These are phyloP conservation scores for Rhodamnia rubescens DNA, from an alignment of 345 rosid genomes.

Conservation along the genomic window DNA sequence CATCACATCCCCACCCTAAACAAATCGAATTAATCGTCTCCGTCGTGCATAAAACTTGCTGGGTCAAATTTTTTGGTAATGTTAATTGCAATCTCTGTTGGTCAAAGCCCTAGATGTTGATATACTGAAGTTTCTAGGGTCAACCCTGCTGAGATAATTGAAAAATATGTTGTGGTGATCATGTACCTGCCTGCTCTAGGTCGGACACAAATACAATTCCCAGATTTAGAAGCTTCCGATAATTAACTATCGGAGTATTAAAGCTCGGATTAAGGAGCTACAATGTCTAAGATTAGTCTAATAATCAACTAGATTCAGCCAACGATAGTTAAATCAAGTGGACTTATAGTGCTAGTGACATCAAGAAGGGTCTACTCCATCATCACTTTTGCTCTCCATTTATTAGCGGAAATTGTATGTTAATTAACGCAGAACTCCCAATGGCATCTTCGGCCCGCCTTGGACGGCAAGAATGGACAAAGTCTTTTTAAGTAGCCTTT, in stretches of 20 bases:
- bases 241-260: not conserved
- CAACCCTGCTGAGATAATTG: not conserved
- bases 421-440: not conserved
- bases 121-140: not conserved
- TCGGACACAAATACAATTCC: not conserved
- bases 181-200: not conserved
- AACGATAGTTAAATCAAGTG: not conserved
- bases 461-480: not conserved
- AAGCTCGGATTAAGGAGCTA: not conserved
- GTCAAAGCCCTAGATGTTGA: not conserved
- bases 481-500: not conserved
- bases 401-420: not conserved
- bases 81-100: not conserved
- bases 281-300: not conserved
- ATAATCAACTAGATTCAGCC: not conserved
- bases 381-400: not conserved
- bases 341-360: not conserved
- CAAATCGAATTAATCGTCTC: not conserved
- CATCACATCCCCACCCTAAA: not conserved
- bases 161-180: not conserved
- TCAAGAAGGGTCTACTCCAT: not conserved
- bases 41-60: not conserved
- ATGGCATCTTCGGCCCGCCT: not conserved
- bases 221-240: not conserved
- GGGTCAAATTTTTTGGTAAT: not conserved